These are phyloP conservation scores for Penicillium egyptiacum DNA, from an alignment of 495 filamentous ascomycete genomes.

Conservation along the genomic window DNA sequence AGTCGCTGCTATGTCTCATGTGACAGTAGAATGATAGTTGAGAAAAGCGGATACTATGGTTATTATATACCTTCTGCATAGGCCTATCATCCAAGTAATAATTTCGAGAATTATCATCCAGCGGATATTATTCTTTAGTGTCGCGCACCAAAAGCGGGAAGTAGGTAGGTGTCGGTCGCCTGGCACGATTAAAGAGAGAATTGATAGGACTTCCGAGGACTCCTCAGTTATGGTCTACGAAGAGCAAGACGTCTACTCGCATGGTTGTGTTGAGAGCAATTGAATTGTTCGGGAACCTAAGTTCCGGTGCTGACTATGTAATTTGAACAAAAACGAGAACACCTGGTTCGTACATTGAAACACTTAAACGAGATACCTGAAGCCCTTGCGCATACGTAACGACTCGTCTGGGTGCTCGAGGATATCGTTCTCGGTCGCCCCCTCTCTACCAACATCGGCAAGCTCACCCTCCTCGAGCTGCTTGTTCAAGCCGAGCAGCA, in stretches of 20 bases:
- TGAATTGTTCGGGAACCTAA: background rate
- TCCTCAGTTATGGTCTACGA: no score
- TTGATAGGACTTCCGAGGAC: no score
- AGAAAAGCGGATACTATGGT: no score
- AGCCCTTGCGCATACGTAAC: slow-evolving; percentile 35
- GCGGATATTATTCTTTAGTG: no score
- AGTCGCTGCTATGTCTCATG: background rate
- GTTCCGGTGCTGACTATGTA: background rate
- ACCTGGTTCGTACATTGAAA: background rate
- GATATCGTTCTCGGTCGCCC: slow-evolving; percentile 18
- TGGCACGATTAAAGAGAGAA: no score
- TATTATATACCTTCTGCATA: no score
- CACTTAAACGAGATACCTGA: slow-evolving; percentile 33
- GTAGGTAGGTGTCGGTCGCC: no score
- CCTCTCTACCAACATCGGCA: slow-evolving; percentile 11
- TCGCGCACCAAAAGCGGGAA: no score
- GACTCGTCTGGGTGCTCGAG: slow-evolving; percentile 29
- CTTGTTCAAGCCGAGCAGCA: slow-evolving; percentile 63
- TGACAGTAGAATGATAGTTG: background rate
- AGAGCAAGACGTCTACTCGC: no score
- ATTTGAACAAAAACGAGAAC: background rate
- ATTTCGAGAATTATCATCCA: no score
- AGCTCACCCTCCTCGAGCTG: slow-evolving; percentile 54
- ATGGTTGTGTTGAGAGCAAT: no score
- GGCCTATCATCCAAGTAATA: no score